Evolutionary conservation across 2,329 filamentous ascomycete genomes (phyloP), one percentile per base, ranked within the genome.

Genomic region (Ceratocystis huliohia): DNA sequence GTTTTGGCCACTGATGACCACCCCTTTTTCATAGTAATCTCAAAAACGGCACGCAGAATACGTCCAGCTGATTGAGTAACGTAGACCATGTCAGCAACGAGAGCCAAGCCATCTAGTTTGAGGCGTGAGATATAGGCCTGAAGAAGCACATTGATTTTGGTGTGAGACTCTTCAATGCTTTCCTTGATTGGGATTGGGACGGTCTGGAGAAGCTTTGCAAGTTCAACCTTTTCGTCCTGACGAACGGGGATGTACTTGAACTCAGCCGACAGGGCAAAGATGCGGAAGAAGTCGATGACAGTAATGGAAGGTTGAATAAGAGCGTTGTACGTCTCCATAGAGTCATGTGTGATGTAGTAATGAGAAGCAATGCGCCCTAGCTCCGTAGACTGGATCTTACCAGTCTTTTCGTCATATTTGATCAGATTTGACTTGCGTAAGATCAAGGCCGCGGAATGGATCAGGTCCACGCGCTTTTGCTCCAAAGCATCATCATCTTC

Each of bases 211-310:
- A 99, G 80, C 75, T 97, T 96, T 4, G 91, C 91, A 65, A 99
- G 81, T 76, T 99, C 94, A 41, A 99, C 81, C 79, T 97, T 97
- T 79, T 99, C 94, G 72, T 99, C 94, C 73, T 96, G 92, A 53
- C 94, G 88, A 45, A 99, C 93, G 1, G 94, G 94, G 53, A 99
- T 99, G 75, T 96, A 99, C 76, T 96, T 97, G 82, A 99, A 99
- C 75, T 99, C 94, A 66, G 95, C 91, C 73, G 94, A 97, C 45
- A 97, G 82, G 13, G 95, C 88, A 74, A 99, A 99, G 33, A 99
- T 87, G 53, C 95, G 87, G 85, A 99, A 97, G 53, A 99, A 83
- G 76, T 99, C 94, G 70, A 99, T 96, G 5, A 89, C 89, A 30
- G 89, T 91, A 71, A 96, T 94, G 10, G 88, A 91, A 15, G 93